phyloP scores from a whole-genome alignment of 2,329 filamentous ascomycete genomes.

The Colletotrichum sp. region DNA sequence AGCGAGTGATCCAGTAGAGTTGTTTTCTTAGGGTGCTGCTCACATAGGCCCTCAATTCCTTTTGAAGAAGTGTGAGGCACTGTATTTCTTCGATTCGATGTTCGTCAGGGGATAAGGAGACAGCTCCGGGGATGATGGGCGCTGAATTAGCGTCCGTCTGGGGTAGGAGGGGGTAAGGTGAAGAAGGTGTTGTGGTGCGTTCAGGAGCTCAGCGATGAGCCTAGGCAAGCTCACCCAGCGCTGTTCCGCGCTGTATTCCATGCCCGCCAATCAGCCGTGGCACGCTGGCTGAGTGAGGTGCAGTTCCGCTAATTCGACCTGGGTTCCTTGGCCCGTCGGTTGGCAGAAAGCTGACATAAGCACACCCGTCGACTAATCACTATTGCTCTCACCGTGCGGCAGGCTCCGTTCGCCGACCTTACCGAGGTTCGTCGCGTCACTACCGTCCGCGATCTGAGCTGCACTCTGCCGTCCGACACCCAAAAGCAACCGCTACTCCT shows the following conservation, averaged over 20 bases:
- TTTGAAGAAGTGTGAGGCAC: background rate
- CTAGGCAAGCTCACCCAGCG: background rate
- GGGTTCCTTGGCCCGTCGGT: background rate
- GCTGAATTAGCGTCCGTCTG: background rate
- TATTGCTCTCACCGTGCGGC: background rate
- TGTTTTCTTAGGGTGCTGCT: background rate
- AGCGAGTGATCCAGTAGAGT: background rate
- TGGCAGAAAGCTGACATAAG: background rate
- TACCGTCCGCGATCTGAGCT: background rate
- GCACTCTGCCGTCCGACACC: background rate
- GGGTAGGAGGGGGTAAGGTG: background rate
- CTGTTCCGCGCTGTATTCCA: background rate
- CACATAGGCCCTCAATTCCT: background rate
- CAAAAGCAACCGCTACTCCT: background rate
- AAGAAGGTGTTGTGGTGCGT: background rate
- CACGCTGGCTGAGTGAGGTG: background rate
- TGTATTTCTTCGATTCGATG: background rate
- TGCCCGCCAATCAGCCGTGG: background rate
- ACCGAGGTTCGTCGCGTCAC: constrained; percentile 14
- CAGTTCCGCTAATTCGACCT: background rate
- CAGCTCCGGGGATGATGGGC: background rate
- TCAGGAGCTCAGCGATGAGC: background rate
- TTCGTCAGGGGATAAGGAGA: background rate
- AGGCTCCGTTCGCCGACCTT: constrained; percentile 1
- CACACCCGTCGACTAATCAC: constrained; percentile 5